These are phyloP conservation scores for Fraxinus ornus DNA, from an alignment of 305 asterid species.

Conservation along the genomic window DNA sequence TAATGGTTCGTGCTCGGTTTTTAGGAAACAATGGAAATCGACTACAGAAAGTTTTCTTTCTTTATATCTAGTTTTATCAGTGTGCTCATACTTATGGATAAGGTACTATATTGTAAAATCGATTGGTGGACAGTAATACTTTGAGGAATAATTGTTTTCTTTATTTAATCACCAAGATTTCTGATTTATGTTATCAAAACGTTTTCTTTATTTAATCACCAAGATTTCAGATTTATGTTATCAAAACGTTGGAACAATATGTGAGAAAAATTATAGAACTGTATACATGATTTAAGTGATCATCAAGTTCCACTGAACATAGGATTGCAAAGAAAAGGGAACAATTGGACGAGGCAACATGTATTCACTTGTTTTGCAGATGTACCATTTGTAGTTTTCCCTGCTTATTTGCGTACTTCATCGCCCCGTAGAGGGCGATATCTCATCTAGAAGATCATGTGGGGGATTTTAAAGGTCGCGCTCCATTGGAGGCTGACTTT, in stretches of 20 bases:
- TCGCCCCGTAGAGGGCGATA: conserved; percentile 28
- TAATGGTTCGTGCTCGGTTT: background rate
- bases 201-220: background rate
- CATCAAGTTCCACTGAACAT: background rate
- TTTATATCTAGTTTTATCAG: background rate
- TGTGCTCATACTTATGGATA: background rate
- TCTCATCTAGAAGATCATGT: conserved; percentile 32
- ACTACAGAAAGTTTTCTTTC: background rate
- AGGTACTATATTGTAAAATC: background rate
- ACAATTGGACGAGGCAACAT: background rate
- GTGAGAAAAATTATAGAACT: background rate
- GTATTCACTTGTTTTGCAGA: background rate
- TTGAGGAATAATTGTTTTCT: background rate
- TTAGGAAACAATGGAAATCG: background rate
- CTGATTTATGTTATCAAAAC: background rate
- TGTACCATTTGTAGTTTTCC: conserved; percentile 12
- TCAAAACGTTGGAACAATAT: background rate
- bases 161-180: background rate
- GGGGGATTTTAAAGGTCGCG: conserved; percentile 40
- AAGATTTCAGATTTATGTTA: background rate
- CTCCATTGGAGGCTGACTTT: conserved; percentile 69
- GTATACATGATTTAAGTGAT: background rate
- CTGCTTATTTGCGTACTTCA: conserved; percentile 12
- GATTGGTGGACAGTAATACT: background rate
- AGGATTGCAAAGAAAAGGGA: background rate